Conservation (phyloP, 148 eudicot species). For the Spergularia bocconei region DNA sequence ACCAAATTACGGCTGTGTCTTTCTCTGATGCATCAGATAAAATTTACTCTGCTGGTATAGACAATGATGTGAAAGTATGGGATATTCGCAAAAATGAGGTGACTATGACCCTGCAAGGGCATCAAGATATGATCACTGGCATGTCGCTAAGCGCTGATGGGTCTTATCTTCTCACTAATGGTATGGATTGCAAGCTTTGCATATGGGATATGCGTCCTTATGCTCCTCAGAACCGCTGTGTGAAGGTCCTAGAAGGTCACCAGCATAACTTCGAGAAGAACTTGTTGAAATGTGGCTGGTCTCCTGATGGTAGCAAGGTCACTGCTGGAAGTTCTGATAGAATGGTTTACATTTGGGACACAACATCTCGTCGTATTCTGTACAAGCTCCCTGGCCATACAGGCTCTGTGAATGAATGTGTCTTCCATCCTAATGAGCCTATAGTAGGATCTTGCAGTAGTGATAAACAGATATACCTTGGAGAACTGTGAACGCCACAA, state of each 20-base stretch:
- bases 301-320: conserved; percentile 95
- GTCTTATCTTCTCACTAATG: conserved; percentile 88
- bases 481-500: conserved; percentile 52
- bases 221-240: conserved; percentile 94
- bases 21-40: conserved; percentile 96
- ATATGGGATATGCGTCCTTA: conserved; percentile 99
- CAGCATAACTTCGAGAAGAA: conserved; percentile 94
- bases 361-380: conserved; percentile 78
- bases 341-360: conserved; percentile 97
- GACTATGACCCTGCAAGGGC: conserved; percentile 87
- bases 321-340: conserved; percentile 94
- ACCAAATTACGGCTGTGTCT: conserved; percentile 89
- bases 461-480: conserved; percentile 87
- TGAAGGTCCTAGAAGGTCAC: conserved; percentile 90
- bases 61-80: conserved; percentile 90
- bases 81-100: conserved; percentile 90
- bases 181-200: conserved; percentile 84
- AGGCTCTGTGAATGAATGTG: conserved; percentile 90
- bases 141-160: conserved; percentile 97
- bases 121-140: conserved; percentile 87
- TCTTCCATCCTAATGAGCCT: conserved; percentile 88
- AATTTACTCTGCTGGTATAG: conserved; percentile 85
- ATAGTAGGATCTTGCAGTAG: conserved; percentile 92
- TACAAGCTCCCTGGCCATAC: conserved; percentile 93
- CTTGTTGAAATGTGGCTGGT: conserved; percentile 89